Evolutionary conservation across 2,329 filamentous ascomycete species (phyloP), one percentile per base, ranked within the genome.

Genomic region (Fragosphaeria purpurea): DNA sequence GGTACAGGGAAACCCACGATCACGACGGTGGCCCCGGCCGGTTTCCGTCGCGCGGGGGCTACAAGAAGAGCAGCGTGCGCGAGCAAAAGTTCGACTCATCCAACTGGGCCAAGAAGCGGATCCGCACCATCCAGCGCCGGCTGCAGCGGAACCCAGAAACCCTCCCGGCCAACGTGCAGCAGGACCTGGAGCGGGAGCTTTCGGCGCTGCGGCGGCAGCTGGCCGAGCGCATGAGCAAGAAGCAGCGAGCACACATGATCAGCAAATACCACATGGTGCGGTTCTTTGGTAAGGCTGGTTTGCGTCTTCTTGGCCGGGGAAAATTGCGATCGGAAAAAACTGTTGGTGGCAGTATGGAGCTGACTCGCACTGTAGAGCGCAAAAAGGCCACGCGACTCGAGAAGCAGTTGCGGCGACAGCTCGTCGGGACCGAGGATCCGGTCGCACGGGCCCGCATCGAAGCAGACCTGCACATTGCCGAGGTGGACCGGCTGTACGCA

Each of bases 241-340:
- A 80, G 67, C 75, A 74, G 61, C 75, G 80, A 57, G 75, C 75
- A 58, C 74, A 80, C 53, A 87, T 90, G 78, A 88, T 90, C 55
- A 73, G 73, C 47, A 85, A 83, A 64, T 93, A 89, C 60, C 86
- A 91, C 64, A 90, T 88, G 78, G 80, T 91, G 47, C 74, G 87
- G 33, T 93, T 93, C 63, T 91, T 91, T 66, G 87, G 86, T 86
- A 71, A 47, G 75, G 5, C 38, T 41, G 42, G 40, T 7, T 30
- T 12, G n/a, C 31, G 4, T 45, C 33, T 45, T 35, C 34, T 39
- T 22, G 22, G 22, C 2, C 22, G 22, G 22, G 22, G 3, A 2
- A 22, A 22, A 22, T 22, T 22, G 22, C 22, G 22, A 22, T 22
- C 22, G 22, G 22, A 22, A 22, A 22, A 22, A 22, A 22, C 22